Evolutionary conservation across 768 basidiomycete genomes (phyloP).

Genomic region (Suillus occidentalis): DNA sequence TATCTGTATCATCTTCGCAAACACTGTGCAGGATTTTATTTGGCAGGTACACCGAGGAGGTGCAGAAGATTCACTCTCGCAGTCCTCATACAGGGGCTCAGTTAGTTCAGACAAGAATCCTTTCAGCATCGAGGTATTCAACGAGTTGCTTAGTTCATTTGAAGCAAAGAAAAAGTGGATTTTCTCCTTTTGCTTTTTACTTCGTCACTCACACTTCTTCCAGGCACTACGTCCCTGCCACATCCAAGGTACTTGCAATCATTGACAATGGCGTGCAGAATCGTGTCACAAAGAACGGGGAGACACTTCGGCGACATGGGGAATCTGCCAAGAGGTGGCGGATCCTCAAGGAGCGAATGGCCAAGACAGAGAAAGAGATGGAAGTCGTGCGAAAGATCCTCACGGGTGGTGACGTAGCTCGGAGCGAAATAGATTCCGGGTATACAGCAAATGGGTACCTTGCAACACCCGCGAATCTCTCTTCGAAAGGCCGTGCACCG

Average conservation of each 20-base stretch:
- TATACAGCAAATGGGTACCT: slow-evolving; percentile 58
- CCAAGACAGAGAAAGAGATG: slow-evolving; percentile 82
- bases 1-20: slow-evolving; percentile 1
- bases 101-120: slow-evolving; percentile 51
- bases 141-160: slow-evolving; percentile 68
- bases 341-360: slow-evolving; percentile 74
- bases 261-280: slow-evolving; percentile 94
- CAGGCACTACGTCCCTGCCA: slow-evolving; percentile 94
- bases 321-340: slow-evolving; percentile 89
- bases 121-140: slow-evolving; percentile 62
- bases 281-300: slow-evolving; percentile 94
- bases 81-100: slow-evolving; percentile 44
- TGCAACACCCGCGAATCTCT: slow-evolving; percentile 58
- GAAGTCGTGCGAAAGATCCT: slow-evolving; percentile 64
- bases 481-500: slow-evolving; percentile 38
- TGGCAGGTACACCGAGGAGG: slow-evolving; percentile 72
- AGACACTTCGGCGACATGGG: slow-evolving; percentile 85
- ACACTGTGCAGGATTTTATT: slow-evolving; percentile 68
- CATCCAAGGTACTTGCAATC: slow-evolving; percentile 87
- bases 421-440: slow-evolving; percentile 72
- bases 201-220: slow-evolving; percentile 13
- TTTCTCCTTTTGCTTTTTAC: slow-evolving; percentile 17
- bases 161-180: slow-evolving; percentile 85
- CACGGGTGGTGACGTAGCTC: slow-evolving; percentile 46
- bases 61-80: slow-evolving; percentile 43